A percentile compares a stretch with the other conserved stretches of the same genome.
phyloP scores from a whole-genome alignment of 306 rosid species.

The Erythrophleum fordii region DNA sequence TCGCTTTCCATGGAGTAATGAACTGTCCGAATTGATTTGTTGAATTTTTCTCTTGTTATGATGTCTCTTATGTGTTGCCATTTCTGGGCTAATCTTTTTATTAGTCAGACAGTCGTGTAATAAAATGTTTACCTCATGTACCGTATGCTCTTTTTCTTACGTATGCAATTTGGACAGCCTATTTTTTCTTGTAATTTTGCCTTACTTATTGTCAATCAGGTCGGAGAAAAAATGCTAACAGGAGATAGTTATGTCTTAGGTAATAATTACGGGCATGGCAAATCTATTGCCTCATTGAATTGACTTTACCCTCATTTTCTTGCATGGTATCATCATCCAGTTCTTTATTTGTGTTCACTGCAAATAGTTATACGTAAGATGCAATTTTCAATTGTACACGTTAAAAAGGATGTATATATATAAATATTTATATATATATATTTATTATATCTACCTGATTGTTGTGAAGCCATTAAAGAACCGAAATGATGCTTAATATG shows the following conservation, averaged over 20 bases:
- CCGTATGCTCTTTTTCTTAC: neutral
- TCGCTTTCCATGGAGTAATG: slow-evolving; percentile 20
- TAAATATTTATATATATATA: no score
- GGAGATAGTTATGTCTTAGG: slow-evolving; percentile 15
- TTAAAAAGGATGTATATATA: slow-evolving; percentile 7
- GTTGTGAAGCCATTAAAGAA: neutral
- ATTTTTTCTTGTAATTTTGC: neutral
- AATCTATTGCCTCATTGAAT: slow-evolving; percentile 15
- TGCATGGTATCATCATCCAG: slow-evolving; percentile 3
- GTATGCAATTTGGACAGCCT: neutral
- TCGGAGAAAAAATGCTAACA: slow-evolving; percentile 26
- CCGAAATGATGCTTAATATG: slow-evolving; percentile 5
- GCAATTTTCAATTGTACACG: slow-evolving; percentile 1
- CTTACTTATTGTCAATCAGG: neutral
- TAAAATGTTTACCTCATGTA: slow-evolving; percentile 28
- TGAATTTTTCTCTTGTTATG: neutral
- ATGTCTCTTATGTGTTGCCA: neutral
- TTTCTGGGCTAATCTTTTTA: slow-evolving; percentile 35
- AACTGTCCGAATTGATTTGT: slow-evolving; percentile 38
- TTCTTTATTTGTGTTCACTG: slow-evolving; percentile 8
- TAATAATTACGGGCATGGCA: neutral
- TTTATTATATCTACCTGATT: neutral
- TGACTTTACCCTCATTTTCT: slow-evolving; percentile 32
- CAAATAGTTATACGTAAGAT: slow-evolving; percentile 20
- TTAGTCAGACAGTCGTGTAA: slow-evolving; percentile 7